Conservation (phyloP, 768 basidiomycete genomes). For the Cubamyces lactineus region DNA sequence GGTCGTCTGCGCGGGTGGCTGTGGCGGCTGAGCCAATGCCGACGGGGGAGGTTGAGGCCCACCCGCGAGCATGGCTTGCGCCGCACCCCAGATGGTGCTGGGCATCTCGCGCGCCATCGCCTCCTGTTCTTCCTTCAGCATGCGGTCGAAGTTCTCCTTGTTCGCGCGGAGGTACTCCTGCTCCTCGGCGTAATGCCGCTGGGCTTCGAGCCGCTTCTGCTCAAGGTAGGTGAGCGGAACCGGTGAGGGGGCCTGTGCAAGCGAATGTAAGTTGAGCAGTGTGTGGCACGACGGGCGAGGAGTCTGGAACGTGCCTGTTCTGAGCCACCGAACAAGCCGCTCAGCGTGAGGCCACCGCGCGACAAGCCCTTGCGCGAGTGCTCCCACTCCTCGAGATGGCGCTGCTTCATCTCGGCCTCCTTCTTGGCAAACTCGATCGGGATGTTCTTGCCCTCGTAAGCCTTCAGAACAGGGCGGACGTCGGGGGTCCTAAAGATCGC, state of each 20-base stretch:
- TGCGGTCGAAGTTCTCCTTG: constrained; percentile 52
- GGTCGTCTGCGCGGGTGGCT: not conserved
- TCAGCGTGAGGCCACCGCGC: constrained; percentile 47
- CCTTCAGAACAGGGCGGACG: constrained; percentile 83
- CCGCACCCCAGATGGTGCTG: constrained; percentile 39
- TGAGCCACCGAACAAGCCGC: constrained; percentile 44
- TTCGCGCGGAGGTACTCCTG: constrained; percentile 54
- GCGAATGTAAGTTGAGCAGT: not conserved
- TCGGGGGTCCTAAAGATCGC: constrained; percentile 89
- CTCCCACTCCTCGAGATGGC: constrained; percentile 84
- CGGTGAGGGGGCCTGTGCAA: constrained; percentile 33
- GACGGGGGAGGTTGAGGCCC: constrained; percentile 16
- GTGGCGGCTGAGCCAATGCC: not conserved
- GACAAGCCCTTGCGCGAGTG: constrained; percentile 43
- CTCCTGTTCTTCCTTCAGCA: constrained; percentile 56
- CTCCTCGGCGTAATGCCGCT: constrained; percentile 54
- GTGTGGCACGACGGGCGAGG: not conserved
- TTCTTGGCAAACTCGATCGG: constrained; percentile 86
- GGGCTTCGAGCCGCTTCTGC: constrained; percentile 53
- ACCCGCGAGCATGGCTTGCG: constrained; percentile 24
- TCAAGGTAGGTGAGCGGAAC: constrained; percentile 56
- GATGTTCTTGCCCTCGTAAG: constrained; percentile 88
- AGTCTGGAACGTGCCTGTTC: constrained; percentile 33
- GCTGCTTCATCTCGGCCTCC: constrained; percentile 81
- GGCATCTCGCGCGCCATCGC: constrained; percentile 52